Evolutionary conservation across 352 stramenopile species (phyloP), one percentile per base, ranked within the genome.

Genomic region (Thraustochytrium striatum): DNA sequence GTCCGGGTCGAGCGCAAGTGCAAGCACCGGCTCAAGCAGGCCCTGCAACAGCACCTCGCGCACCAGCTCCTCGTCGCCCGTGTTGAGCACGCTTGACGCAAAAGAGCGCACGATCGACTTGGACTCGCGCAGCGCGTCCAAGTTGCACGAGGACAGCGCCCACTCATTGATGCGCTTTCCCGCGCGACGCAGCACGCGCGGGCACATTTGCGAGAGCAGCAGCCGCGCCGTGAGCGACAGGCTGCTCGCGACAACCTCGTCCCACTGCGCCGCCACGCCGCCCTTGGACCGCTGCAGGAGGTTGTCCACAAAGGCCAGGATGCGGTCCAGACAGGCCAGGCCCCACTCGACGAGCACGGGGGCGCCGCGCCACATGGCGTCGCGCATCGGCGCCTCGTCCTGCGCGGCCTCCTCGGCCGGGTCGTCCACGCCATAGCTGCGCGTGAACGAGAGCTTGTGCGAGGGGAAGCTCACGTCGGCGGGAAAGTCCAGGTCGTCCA

Each of bases 161-260:
- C 65, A 75, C 16, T 3, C 65, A 32, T 75, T 75, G 44, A 75
- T 58, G 32, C 52, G 44, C 21, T 58, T 43, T 0, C 44, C 44
- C 8, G 65, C 65, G 25, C 52, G 44, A 1, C 11, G 32, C n/a
- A 30, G 65, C 43, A 75, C 65, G 21, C 30, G 33, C 8, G 65
- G 65, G 36, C 65, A 61, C 65, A 75, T 75, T 2, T 75, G 65
- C 25, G 65, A 75, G 19, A 75, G 25, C 19, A 75, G 65, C 8
- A 75, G 65, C 32, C 65, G 65, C 21, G 32, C 35, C 50, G 65
- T 75, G 0, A 75, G 21, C 19, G 65, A 21, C 21, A 75, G 61
- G 39, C 65, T 38, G 0, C 30, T 55, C 19, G 61, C 25, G 50
- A 75, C 65, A 36, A 43, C 65, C n/a, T 75, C 68, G 39, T 75